Base-by-base conservation (phyloP, 768 basidiomycete species). In the Lentinula edodes region DNA sequence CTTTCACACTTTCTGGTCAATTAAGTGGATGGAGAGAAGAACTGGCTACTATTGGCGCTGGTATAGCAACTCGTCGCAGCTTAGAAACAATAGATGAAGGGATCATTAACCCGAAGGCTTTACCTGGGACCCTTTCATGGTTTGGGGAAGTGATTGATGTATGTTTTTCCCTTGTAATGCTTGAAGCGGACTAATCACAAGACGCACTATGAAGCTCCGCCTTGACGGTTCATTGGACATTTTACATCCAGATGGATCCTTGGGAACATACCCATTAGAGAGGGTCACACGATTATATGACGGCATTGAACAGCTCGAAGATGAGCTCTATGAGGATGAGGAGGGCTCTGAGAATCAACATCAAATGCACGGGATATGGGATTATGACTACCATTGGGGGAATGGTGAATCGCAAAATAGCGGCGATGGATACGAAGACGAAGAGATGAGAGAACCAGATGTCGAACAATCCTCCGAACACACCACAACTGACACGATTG, bases 81-180 rank as follows among this genome's bases (percentile, higher is more conserved):
- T 67, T 75, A 10, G 79, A 76, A 52, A 70, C 70, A 45, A 63
- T 71, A 13, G 67, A 65, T 45, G 81, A 84, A 52, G 73, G 74
- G 20, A 70, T 67, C 43, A 80, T 88, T 15, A 71, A 76, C 57
- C 73, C 78, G 57, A 80, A 82, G 41, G 64, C 64, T 32, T 64
- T 63, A 36, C 74, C 72, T 56, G 80, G 80, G 66, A 68, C 72
- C 7, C 70, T 74, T 51, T 69, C 92, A 23, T 98, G 95, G 95
- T 85, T 91, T 59, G 95, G 95, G 23, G 92, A 96, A 76, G 93
- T 97, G 16, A 83, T 82, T 35, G 83, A 81, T 71, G 93, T 85
- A 73, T 54, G 84, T 69, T 20, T 12, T 35, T 16, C 34, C 34
- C 41, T 43, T 34, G 10, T 9, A 34, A 36, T 12, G 12, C 23